Percentiles rank a stretch among this genome's conserved stretches.
These are phyloP conservation scores for Phytophthora pini DNA, from an alignment of 352 stramenopile genomes.

Conservation along the genomic window DNA sequence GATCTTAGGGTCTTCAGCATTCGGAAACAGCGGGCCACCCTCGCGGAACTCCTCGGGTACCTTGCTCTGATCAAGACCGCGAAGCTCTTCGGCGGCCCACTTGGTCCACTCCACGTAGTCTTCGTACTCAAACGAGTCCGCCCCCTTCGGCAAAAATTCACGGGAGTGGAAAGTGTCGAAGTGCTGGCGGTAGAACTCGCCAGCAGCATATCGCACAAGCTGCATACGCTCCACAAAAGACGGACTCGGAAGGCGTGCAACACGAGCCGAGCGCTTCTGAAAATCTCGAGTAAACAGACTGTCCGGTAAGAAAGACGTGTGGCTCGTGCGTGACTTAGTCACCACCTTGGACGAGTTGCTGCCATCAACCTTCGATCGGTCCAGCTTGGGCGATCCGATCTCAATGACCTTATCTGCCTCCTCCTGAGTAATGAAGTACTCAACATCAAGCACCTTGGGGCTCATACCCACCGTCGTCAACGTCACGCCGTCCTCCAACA, in stretches of 20 bases:
- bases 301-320: constrained; percentile 82
- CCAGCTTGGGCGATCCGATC: constrained; percentile 52
- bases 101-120: constrained; percentile 73
- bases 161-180: constrained; percentile 84
- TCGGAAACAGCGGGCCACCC: constrained; percentile 66
- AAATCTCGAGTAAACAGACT: constrained; percentile 77
- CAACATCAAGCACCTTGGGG: constrained; percentile 80
- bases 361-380: constrained; percentile 76
- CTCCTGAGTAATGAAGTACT: constrained; percentile 64
- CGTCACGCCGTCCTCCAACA: constrained; percentile 71
- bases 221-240: constrained; percentile 77
- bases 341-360: constrained; percentile 70
- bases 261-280: constrained; percentile 58
- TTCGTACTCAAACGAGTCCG: constrained; percentile 44
- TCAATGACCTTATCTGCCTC: constrained; percentile 71
- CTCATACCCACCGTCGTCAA: constrained; percentile 72
- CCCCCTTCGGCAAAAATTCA: constrained; percentile 67
- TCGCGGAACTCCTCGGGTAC: constrained; percentile 66
- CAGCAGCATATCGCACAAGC: constrained; percentile 77
- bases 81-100: constrained; percentile 66
- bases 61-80: constrained; percentile 43
- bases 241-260: constrained; percentile 74
- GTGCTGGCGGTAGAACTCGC: constrained; percentile 87
- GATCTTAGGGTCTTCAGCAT: constrained; percentile 48
- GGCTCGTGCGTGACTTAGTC: constrained; percentile 71